These are phyloP conservation scores for Aspergillus pseudoglaucus DNA, from an alignment of 2,329 filamentous ascomycete genomes.

Conservation along the genomic window DNA sequence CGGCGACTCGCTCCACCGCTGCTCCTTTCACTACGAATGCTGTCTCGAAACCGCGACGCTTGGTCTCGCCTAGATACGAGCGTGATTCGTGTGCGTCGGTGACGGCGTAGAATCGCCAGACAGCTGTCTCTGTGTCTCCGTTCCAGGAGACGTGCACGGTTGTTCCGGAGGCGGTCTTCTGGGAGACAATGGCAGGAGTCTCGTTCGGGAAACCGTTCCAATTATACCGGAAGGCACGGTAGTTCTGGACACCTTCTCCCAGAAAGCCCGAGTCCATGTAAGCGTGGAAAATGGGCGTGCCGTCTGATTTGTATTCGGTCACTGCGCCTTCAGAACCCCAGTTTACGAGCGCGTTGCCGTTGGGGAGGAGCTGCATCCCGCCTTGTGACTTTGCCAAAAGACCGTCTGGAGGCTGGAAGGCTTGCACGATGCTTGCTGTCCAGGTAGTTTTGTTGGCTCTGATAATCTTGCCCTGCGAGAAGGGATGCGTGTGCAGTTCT, in stretches of 20 bases:
- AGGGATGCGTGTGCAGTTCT: conserved; percentile 32
- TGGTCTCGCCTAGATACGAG: conserved; percentile 20
- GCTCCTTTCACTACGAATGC: conserved; percentile 15
- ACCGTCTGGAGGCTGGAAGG: conserved; percentile 45
- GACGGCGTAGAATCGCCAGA: conserved; percentile 45
- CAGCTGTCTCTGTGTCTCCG: conserved; percentile 40
- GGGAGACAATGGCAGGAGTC: conserved; percentile 28
- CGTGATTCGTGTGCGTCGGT: conserved; percentile 18
- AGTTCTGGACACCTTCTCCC: conserved; percentile 31
- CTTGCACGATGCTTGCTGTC: conserved; percentile 42
- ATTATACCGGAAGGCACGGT: conserved; percentile 32
- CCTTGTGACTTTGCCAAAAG: conserved; percentile 48
- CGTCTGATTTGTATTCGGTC: conserved; percentile 25
- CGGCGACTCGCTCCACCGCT: conserved; percentile 33
- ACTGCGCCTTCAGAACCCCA: conserved; percentile 50
- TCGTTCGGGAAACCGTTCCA: conserved; percentile 30
- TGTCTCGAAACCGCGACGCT: conserved; percentile 26
- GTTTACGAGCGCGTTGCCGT: conserved; percentile 50
- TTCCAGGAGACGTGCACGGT: conserved; percentile 50
- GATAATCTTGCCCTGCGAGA: conserved; percentile 42
- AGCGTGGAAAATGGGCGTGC: conserved; percentile 32
- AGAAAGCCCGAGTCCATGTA: conserved; percentile 41
- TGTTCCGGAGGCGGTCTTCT: conserved; percentile 18
- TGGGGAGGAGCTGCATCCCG: conserved; percentile 49
- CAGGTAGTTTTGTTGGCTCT: conserved; percentile 38